Conservation (phyloP, 2,329 filamentous ascomycete species). For the Epichloe elymi region DNA sequence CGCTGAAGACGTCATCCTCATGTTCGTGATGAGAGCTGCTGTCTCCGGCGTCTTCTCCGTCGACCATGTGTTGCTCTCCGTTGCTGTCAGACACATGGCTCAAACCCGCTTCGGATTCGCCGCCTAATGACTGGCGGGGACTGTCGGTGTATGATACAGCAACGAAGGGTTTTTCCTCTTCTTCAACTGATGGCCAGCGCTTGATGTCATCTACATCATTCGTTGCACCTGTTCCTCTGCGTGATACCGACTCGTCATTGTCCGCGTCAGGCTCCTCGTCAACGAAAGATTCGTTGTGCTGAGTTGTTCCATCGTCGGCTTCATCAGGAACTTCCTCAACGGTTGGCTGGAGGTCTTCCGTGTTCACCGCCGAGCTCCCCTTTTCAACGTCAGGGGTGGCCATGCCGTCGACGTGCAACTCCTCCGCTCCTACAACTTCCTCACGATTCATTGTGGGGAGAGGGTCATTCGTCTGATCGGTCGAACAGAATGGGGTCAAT, state of each 20-base stretch:
- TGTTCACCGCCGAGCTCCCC: not conserved
- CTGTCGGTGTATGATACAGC: constrained; percentile 12
- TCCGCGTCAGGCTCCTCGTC: not conserved
- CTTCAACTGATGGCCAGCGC: constrained; percentile 24
- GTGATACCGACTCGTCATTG: not conserved
- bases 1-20: constrained; percentile 47
- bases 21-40: constrained; percentile 38
- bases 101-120: constrained; percentile 10
- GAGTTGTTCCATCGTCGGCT: not conserved
- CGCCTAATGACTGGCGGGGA: constrained; percentile 12
- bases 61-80: constrained; percentile 6
- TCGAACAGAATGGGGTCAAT: constrained; percentile 32
- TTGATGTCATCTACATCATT: constrained; percentile 11
- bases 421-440: constrained; percentile 1
- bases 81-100: constrained; percentile 10
- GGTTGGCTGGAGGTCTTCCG: constrained; percentile 1
- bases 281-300: not conserved
- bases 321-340: constrained; percentile 2
- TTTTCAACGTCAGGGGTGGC: not conserved
- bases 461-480: constrained; percentile 13
- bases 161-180: constrained; percentile 12
- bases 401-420: not conserved
- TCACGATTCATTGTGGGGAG: constrained; percentile 2
- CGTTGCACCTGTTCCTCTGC: constrained; percentile 11
- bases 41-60: constrained; percentile 21